Evolutionary conservation across 352 stramenopile genomes (phyloP), one percentile per base, ranked within the genome.

Genomic region (Blastocystis sp.): DNA sequence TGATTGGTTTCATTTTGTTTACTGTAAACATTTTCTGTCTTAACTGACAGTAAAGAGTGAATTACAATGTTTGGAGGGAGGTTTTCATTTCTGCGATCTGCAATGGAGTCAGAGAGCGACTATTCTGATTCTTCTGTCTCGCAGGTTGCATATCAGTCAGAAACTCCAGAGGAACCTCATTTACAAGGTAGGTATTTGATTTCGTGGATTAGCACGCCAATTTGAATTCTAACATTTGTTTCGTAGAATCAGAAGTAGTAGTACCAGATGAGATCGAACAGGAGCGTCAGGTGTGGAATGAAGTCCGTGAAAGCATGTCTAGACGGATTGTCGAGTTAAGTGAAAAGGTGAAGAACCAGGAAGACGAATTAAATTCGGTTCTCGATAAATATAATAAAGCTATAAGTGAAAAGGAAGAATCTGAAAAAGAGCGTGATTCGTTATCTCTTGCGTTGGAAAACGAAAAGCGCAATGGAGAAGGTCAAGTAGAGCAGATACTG

Each of bases 261-360:
- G 37, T 29, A 62, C 23, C 34, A n/a, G 45, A 62, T 34, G 34
- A 7, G 4, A 61, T 64, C 7, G 70, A 80, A 1, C 34, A 80
- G 20, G 70, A 80, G 70, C 50, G 50, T 13, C 39, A 80, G 41
- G 70, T 80, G 15, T 80, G 70, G 70, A 47, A 80, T 18, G 70
- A 80, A 80, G 70, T 80, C n/a, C 43, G 50, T 47, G 70, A 80
- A 37, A 80, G 70, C 64, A 62, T 80, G 50, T 84, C 73, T 15
- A 63, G 68, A 11, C 73, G 47, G 15, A 68, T 84, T 53, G 62
- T 68, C 20, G 73, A 84, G 20, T 43, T 84, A 41, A 68, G n/a
- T 62, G 70, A 80, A 62, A 80, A 62, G 11, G 41, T 64, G 2
- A 80, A 37, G 23, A 62, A 39, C 13, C 45, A 64, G 50, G 50